These are phyloP conservation scores for Lachancea sp. DNA, from an alignment of 805 yeast genomes.

Conservation along the genomic window DNA sequence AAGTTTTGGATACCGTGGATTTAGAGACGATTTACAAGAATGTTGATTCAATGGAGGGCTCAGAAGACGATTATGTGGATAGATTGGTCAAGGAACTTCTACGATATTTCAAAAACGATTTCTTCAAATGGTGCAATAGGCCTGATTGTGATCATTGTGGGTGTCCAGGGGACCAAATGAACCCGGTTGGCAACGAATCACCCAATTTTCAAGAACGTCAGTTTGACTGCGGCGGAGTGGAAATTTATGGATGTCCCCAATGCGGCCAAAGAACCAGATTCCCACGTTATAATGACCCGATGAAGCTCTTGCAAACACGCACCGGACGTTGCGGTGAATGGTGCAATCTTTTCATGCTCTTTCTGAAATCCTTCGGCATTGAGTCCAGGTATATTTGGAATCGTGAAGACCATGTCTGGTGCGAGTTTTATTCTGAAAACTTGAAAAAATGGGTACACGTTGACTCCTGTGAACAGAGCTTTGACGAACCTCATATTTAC, in stretches of 20 bases:
- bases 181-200: conserved; percentile 32
- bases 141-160: conserved; percentile 57
- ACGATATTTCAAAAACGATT: conserved; percentile 67
- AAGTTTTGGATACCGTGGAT: conserved; percentile 59
- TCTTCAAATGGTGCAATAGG: conserved; percentile 77
- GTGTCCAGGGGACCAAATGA: conserved; percentile 34
- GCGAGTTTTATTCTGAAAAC: conserved; percentile 67
- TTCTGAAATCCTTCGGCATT: conserved; percentile 60
- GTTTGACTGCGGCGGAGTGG: conserved; percentile 51
- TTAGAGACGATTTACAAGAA: conserved; percentile 50
- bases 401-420: conserved; percentile 94
- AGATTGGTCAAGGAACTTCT: conserved; percentile 50
- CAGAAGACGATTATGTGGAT: conserved; percentile 42
- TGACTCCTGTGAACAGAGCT: conserved; percentile 83
- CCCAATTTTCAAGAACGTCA: conserved; percentile 42
- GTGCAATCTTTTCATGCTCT: conserved; percentile 75
- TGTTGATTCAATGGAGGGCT: conserved; percentile 28
- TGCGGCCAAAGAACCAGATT: conserved; percentile 51
- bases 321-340: conserved; percentile 93
- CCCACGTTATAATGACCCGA: conserved; percentile 71
- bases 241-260: conserved; percentile 51
- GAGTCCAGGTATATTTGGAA: conserved; percentile 77
- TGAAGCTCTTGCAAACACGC: conserved; percentile 51
- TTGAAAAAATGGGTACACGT: conserved; percentile 76
- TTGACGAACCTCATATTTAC: conserved; percentile 73